Base-by-base conservation (phyloP, 768 basidiomycete species). In the Termitomyces sp. region DNA sequence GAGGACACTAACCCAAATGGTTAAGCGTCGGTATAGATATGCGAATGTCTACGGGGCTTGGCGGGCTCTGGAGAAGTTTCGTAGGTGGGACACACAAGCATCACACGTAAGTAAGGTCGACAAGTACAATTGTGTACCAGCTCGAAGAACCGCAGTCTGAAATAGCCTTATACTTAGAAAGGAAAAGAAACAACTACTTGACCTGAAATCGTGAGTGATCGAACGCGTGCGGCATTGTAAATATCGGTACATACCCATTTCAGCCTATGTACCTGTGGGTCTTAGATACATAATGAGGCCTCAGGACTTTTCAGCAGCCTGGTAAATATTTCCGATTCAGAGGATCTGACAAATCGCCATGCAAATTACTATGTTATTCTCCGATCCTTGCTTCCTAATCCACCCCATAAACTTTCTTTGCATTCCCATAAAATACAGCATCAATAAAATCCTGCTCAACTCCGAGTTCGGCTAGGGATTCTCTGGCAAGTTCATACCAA, bases 401-500 rank as follows among this genome's bases (percentile, higher is more conserved):
- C 10, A 57, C 66, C 50, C 72, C 74, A 62, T 82, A 83, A 41
- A 81, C 74, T 54, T 70, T 74, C 66, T 73, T 70, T 8, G 81
- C 81, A 56, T 80, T 82, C 30, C 65, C 70, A 60, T 67, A 75
- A 67, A 94, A 94, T 44, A 94, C 83, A 26, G 81, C 85, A 65
- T 94, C 85, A 57, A 94, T 76, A 24, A 79, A 83, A 35, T 85
- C 84, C 69, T 90, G 90, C 52, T 92, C 91, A 47, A 90, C 77
- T 7, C 85, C 88, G 47, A 93, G 74, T 70, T 93, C 92, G 28
- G 88, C 83, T 58, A 92, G 79, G 1, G 85, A 85, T 66, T 90
- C 90, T 61, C 87, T 79, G 11, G 90, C 88, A 54, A 92, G 80
- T 63, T 85, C 86, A 64, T 91, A 94, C 92, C 92, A 94, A 59